These are phyloP conservation scores for Phytophthora tubulina DNA, from an alignment of 352 stramenopile species.

Conservation along the genomic window DNA sequence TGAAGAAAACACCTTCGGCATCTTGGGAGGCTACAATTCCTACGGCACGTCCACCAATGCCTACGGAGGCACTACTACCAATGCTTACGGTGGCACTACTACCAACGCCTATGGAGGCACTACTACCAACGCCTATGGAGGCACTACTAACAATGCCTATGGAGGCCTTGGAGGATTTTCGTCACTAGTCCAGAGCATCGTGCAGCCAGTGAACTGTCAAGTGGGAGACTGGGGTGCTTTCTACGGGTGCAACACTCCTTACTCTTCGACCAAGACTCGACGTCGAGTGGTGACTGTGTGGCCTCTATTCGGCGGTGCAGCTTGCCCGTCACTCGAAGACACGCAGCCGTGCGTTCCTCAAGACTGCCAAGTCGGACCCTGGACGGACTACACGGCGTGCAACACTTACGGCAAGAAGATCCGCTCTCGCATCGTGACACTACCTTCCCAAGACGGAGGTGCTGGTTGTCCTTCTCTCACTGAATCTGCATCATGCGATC, in stretches of 20 bases:
- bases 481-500: constrained; percentile 48
- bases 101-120: no score
- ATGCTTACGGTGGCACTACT: no score
- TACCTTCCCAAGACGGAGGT: constrained; percentile 37
- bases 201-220: constrained; percentile 20
- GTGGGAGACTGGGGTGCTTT: constrained; percentile 49
- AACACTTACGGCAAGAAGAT: constrained; percentile 48
- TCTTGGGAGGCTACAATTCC: neutral
- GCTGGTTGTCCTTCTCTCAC: constrained; percentile 38
- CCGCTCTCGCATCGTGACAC: constrained; percentile 42
- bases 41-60: no score
- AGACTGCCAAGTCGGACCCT: constrained; percentile 49
- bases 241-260: constrained; percentile 39
- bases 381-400: constrained; percentile 45
- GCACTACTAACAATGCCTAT: no score
- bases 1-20: constrained; percentile 28
- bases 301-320: constrained; percentile 43
- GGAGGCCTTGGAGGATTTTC: no score
- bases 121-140: no score
- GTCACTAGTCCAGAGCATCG: no score
- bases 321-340: constrained; percentile 58
- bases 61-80: no score
- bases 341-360: constrained; percentile 52
- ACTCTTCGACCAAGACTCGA: constrained; percentile 47
- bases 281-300: constrained; percentile 42